Base-by-base conservation (phyloP, 305 asterid genomes). In the Fraxinus platypoda region DNA sequence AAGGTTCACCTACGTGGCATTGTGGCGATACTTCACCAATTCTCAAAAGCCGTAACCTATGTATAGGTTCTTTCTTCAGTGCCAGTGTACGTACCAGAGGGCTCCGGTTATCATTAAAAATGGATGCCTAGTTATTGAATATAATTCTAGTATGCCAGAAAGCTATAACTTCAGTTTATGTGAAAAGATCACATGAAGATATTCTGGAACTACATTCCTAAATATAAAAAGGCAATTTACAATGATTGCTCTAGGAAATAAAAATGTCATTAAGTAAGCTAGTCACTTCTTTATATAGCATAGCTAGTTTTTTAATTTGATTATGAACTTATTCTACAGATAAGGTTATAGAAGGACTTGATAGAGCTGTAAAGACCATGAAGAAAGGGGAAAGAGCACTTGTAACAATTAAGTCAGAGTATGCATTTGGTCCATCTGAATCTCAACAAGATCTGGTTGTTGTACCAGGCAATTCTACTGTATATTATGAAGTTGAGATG, bases 271-370 rank as follows among this genome's bases (percentile, higher is more conserved):
- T 6, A 11, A 71, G 75, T 31, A 71, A 71, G 75, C 25, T 71
- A 71, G 13, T 71, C 41, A 31, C 43, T 71, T 30, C 11, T 30
- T 31, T 30, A 66, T 26, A 25, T 28, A 1, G 12, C 41, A 71
- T 31, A 71, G 38, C 23, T 17, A 71, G 75, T 15, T 31, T 62
- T 68, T 31, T 1, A 71, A 31, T 31, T 72, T 72, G 23, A 72
- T 33, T 72, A 66, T 33, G 19, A 33, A 72, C 46, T 33, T 31
- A 72, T n/a, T 33, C 46, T 72, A 81, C 92, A 95, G 98, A 93
- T 81, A 95, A 96, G 92, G 99, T 94, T 19, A 88, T 93, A 6
- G 97, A 91, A 75, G 99, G 98, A 74, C 79, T 95, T 80, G 98
- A 95, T 81, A 86, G 81, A 83, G 97, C 97, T 81, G 98, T 90